Base-by-base conservation (phyloP, 2,329 filamentous ascomycete species). In the Colletotrichum acutatum region DNA sequence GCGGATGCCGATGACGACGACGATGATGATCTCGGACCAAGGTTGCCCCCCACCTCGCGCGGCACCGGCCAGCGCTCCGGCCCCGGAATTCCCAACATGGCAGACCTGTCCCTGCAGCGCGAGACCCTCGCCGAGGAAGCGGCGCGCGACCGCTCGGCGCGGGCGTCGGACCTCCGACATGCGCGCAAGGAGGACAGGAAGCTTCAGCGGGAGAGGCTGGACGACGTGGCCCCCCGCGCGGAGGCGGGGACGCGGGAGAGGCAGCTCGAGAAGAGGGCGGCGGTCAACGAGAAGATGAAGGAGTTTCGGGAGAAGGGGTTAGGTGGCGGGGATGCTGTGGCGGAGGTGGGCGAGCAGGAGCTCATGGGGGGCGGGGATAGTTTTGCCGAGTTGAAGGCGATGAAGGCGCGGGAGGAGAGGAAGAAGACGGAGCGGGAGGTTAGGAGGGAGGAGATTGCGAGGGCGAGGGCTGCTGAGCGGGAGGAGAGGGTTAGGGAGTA, bases 341-440 rank as follows among this genome's bases (percentile, higher is more conserved):
- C 78, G 22, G 93, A 94, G 60, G 87, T 95, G 0, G 88, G 88
- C 0, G 95, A 97, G 14, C 85, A 86, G 19, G 93, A 97, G 66
- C 81, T 98, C 30, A 93, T 98, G 91, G 94, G 94, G 4, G 92
- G 89, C 1, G 92, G 89, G 57, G 89, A 89, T 60, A 88, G 87
- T 14, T 77, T 92, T n/a, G 89, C 88, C 1, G 93, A 95, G 72
- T 91, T 92, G 75, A 95, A 93, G 85, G 87, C 86, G 77, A 84
- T 89, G 80, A 90, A 93, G 81, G 89, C 90, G 76, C 89, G 86
- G 71, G 86, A 90, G 77, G 90, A 94, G 83, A 85, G 89, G 77
- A 92, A 92, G 83, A 97, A 96, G 87, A 94, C 91, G 77, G 95
- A 98, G 82, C 83, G 95, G 65, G 95, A 98, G 86, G 84, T 97